Evolutionary conservation across 2,329 filamentous ascomycete species (phyloP).

Genomic region (Shiraia bambusicola): DNA sequence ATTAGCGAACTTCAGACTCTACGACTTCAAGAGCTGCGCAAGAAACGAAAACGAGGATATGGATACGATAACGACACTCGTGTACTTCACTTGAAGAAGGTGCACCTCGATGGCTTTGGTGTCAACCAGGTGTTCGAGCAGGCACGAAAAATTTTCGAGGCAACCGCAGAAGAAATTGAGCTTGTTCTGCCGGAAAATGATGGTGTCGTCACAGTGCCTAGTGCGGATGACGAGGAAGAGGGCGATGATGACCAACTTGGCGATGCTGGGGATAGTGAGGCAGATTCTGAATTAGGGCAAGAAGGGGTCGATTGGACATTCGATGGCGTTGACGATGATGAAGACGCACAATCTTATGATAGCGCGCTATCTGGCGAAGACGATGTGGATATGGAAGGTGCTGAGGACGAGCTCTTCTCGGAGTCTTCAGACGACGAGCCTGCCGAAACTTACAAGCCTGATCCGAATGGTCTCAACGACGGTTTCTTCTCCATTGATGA

Average conservation of each 20-base stretch:
- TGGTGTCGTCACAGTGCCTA: conserved; percentile 17
- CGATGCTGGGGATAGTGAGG: conserved; percentile 38
- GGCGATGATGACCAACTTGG: conserved; percentile 30
- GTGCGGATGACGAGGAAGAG: conserved; percentile 35
- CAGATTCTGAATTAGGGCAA: conserved; percentile 33
- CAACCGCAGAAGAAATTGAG: conserved; percentile 58
- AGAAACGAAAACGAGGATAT: conserved; percentile 73
- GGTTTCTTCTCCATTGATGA: conserved; percentile 97
- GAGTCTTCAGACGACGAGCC: conserved; percentile 48
- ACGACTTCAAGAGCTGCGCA: conserved; percentile 66
- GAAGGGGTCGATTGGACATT: conserved; percentile 40
- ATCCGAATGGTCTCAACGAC: conserved; percentile 87
- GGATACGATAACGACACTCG: conserved; percentile 48
- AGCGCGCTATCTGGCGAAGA: conserved; percentile 35
- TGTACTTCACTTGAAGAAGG: conserved; percentile 73
- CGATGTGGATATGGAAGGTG: conserved; percentile 37
- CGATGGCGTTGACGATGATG: conserved; percentile 36
- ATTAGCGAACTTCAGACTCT: conserved; percentile 72
- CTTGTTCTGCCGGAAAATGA: conserved; percentile 45
- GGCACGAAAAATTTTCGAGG: conserved; percentile 76
- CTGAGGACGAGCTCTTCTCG: conserved; percentile 34
- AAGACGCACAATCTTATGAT: conserved; percentile 28
- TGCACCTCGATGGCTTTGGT: conserved; percentile 85
- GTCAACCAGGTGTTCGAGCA: conserved; percentile 94
- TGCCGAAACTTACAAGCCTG: conserved; percentile 63